Evolutionary conservation across 1,284 basidiomycete species (phyloP).

Genomic region (Ceratobasidium sp.): DNA sequence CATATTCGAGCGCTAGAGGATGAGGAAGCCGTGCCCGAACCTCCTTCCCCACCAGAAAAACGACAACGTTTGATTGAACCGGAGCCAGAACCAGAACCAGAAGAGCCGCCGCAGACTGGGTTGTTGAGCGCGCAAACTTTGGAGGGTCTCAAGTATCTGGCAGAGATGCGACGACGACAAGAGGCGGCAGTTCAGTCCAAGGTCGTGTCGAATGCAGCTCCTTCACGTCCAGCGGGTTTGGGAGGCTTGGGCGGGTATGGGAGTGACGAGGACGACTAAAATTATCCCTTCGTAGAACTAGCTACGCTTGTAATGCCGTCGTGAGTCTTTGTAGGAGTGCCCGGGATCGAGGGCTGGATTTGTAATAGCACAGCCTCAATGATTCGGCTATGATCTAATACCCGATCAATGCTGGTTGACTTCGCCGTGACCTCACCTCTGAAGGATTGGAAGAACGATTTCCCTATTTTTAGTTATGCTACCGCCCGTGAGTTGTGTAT

Average conservation of each 20-base stretch:
- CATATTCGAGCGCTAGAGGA: slow-evolving; percentile 87
- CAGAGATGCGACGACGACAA: slow-evolving; percentile 75
- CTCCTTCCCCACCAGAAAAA: slow-evolving; percentile 52
- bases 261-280: slow-evolving; percentile 72
- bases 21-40: slow-evolving; percentile 59
- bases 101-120: slow-evolving; percentile 59
- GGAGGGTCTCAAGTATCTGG: slow-evolving; percentile 88
- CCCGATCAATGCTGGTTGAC: too few species aligned
- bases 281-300: background rate
- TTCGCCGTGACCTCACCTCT: too few species aligned
- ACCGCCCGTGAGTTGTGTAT: too few species aligned
- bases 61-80: slow-evolving; percentile 51
- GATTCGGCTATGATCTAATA: background rate
- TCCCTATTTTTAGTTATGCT: too few species aligned
- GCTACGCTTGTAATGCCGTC: background rate
- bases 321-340: background rate
- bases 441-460: too few species aligned
- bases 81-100: slow-evolving; percentile 51
- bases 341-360: too few species aligned
- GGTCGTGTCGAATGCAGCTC: slow-evolving; percentile 36
- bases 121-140: slow-evolving; percentile 83
- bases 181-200: slow-evolving; percentile 59
- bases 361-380: background rate
- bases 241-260: slow-evolving; percentile 76
- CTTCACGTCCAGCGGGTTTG: slow-evolving; percentile 59